A percentile compares a stretch with the other conserved stretches of the same genome.
These are phyloP conservation scores for Passalora sequoiae DNA, from an alignment of 2,329 filamentous ascomycete genomes.

Conservation along the genomic window DNA sequence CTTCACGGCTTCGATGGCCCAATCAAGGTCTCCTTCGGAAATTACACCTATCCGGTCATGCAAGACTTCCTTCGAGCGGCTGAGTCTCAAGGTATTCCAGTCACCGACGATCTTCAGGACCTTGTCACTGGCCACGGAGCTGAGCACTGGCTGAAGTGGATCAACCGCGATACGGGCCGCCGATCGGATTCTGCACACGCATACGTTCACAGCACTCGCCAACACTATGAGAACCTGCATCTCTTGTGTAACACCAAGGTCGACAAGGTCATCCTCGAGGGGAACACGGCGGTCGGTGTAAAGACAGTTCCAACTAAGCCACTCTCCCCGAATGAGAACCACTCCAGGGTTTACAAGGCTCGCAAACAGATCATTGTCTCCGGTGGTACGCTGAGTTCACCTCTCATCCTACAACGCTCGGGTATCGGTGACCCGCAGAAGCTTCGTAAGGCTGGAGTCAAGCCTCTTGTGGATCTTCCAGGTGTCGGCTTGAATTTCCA, in stretches of 20 bases:
- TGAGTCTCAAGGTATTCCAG: conserved; percentile 69
- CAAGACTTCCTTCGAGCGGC: conserved; percentile 62
- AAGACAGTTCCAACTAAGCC: conserved; percentile 67
- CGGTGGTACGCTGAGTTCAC: conserved; percentile 67
- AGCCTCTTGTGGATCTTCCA: conserved; percentile 65
- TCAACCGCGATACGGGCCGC: conserved; percentile 65
- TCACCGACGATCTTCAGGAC: conserved; percentile 70
- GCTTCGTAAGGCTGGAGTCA: conserved; percentile 61
- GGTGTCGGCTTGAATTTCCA: conserved; percentile 74
- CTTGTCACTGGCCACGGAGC: conserved; percentile 62
- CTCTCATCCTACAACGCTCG: conserved; percentile 68
- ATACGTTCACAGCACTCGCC: conserved; percentile 70
- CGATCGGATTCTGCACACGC: conserved; percentile 72
- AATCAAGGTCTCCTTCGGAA: conserved; percentile 77
- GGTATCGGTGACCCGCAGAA: conserved; percentile 68
- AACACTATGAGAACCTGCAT: conserved; percentile 65
- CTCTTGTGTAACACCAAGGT: conserved; percentile 71
- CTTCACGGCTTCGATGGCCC: conserved; percentile 73
- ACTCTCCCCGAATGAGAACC: conserved; percentile 49
- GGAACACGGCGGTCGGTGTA: conserved; percentile 66
- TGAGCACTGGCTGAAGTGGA: conserved; percentile 83
- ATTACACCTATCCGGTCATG: conserved; percentile 70
- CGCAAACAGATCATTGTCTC: conserved; percentile 70
- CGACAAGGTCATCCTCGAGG: conserved; percentile 69
- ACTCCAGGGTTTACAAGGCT: conserved; percentile 58